Evolutionary conservation across 306 rosid genomes (phyloP).

Genomic region (Coriaria nepalensis): DNA sequence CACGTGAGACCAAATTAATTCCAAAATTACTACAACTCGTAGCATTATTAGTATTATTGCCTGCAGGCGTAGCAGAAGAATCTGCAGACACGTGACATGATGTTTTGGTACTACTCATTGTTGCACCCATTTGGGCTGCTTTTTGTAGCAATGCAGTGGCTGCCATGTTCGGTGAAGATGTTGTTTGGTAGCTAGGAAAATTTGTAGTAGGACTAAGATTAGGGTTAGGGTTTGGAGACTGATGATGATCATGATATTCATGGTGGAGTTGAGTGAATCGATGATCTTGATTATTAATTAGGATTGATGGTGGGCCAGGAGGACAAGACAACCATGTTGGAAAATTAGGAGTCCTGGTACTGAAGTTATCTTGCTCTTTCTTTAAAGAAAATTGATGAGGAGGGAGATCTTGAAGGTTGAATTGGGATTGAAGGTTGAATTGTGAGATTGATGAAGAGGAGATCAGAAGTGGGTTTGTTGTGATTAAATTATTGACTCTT

Average conservation of each 20-base stretch:
- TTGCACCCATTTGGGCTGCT: conserved; percentile 94
- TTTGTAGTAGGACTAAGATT: conserved; percentile 56
- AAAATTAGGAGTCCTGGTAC: conserved; percentile 23
- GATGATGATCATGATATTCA: conserved; percentile 15
- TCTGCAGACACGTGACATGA: conserved; percentile 10
- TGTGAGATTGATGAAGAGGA: conserved; percentile 22
- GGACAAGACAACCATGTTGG: conserved; percentile 55
- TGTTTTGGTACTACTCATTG: conserved; percentile 33
- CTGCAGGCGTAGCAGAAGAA: conserved; percentile 16
- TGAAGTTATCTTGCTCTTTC: conserved; percentile 42
- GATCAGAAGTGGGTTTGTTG: conserved; percentile 25
- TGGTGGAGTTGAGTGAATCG: conserved; percentile 28
- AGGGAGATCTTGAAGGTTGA: conserved; percentile 15
- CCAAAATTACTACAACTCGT: conserved; percentile 17
- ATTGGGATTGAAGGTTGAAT: conserved; percentile 30
- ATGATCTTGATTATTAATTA: conserved; percentile 22
- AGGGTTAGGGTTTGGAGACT: conserved; percentile 38
- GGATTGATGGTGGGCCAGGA: conserved; percentile 11
- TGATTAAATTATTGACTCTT: conserved; percentile 22
- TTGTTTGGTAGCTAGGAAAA: conserved; percentile 34
- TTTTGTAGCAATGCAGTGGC: conserved; percentile 96
- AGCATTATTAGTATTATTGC: neutral
- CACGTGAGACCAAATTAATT: conserved; percentile 44
- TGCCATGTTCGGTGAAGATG: conserved; percentile 70
- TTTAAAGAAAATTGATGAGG: conserved; percentile 27